Evolutionary conservation across 2,329 filamentous ascomycete genomes (phyloP), one percentile per base, ranked within the genome.

Genomic region (Pochonia chlamydosporia): DNA sequence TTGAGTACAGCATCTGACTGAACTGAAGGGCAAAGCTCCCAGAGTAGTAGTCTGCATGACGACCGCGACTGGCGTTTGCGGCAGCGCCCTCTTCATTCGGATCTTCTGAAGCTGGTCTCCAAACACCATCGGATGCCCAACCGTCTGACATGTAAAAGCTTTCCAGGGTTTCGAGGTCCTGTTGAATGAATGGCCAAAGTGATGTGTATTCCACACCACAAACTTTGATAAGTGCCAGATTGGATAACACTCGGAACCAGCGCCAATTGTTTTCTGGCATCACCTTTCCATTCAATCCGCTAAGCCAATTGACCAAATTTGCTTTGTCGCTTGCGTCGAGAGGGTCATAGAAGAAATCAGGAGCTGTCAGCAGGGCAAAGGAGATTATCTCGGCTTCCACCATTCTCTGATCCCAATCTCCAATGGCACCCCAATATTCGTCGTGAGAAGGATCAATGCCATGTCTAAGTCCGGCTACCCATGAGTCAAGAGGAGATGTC

Each of bases 11-110:
- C 3, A 77, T 56, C 48, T 77, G 73, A 2, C 65, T 68, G 28
- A 76, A 77, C 46, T 77, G 74, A 8, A 78, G 74, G 0, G 74
- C 74, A 46, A 78, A 78, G 40, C 74, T 77, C 0, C 74, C 73
- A 1, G 74, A 76, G 46, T 78, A 78, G 54, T 77, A 76, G 44
- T 77, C 74, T 0, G 67, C 72, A 40, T 77, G 73, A 5, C 64
- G 33, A 2, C 64, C 61, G 0, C 57, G 54, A 0, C 56, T 57
- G 14, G 49, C 46, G 1, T 47, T 52, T 47, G 3, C 43, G 3
- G 24, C 46, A 8, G 36, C 46, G 13, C 37, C 45, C 44, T 59
- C 56, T 1, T n/a, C 11, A 7, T 47, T 44, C 5, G 24, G 10
- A 31, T 59, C 58, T 36, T 51, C 48, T n/a, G 14, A 54, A 7